Conservation (phyloP, 2,329 filamentous ascomycete genomes). For the Talaromyces sp. region DNA sequence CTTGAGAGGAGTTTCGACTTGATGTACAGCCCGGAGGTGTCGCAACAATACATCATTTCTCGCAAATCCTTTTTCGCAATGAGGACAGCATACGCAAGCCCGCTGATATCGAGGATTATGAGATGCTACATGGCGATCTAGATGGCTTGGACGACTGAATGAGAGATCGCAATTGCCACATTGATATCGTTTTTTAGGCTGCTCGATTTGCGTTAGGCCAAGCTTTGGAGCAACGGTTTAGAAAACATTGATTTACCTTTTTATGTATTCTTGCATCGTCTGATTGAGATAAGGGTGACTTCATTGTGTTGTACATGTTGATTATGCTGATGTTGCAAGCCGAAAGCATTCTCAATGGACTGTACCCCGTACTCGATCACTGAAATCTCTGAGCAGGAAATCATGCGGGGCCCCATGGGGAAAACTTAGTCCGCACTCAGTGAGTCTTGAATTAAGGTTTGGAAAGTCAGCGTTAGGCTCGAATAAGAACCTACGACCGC, state of each 20-base stretch:
- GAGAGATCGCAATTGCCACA: not conserved
- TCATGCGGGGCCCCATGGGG: not conserved
- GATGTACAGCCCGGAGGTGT: constrained; percentile 8
- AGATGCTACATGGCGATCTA: constrained; percentile 3
- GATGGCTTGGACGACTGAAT: constrained; percentile 12
- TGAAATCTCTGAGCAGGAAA: not conserved
- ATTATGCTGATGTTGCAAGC: not conserved
- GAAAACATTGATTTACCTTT: not conserved
- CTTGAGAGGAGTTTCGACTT: constrained; percentile 1
- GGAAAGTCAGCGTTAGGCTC: not conserved
- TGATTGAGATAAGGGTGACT: not conserved
- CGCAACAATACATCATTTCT: constrained; percentile 13
- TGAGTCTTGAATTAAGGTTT: not conserved
- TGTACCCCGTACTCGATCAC: not conserved
- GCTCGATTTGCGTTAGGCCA: not conserved
- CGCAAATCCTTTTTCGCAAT: constrained; percentile 6
- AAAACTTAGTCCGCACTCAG: not conserved
- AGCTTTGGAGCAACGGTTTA: not conserved
- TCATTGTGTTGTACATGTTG: not conserved
- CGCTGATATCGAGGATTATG: constrained; percentile 6
- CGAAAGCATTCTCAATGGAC: not conserved
- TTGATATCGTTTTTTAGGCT: constrained; percentile 1
- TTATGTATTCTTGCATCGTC: not conserved
- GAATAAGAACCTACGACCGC: not conserved
- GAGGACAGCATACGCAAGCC: not conserved